These are phyloP conservation scores for Grosmannia huntii DNA, from an alignment of 2,329 filamentous ascomycete genomes.

Conservation along the genomic window DNA sequence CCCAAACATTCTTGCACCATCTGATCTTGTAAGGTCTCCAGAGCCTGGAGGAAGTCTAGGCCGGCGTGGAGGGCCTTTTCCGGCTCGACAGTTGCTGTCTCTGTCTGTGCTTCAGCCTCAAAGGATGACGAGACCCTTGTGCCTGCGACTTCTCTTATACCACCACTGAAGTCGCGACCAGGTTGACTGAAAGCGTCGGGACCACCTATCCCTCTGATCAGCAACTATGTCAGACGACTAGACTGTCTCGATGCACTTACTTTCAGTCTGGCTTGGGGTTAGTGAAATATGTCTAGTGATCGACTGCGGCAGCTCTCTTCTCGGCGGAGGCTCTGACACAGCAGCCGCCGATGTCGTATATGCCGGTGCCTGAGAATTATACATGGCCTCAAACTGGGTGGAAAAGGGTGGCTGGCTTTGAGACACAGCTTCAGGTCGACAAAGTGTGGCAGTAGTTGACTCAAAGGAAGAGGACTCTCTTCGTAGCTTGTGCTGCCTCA, in stretches of 20 bases:
- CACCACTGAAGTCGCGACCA: not conserved
- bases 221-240: not conserved
- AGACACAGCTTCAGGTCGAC: not conserved
- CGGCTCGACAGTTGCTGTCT: not conserved
- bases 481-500: not conserved
- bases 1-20: slow-evolving; percentile 8
- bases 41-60: slow-evolving; percentile 5
- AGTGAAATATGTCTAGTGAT: slow-evolving; percentile 7
- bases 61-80: not conserved
- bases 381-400: not conserved
- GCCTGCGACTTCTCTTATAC: not conserved
- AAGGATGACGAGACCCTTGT: not conserved
- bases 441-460: not conserved
- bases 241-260: not conserved
- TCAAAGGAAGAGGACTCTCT: slow-evolving; percentile 1
- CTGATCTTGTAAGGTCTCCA: slow-evolving; percentile 1
- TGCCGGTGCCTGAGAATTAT: not conserved
- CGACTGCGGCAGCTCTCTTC: slow-evolving; percentile 7
- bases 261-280: slow-evolving; percentile 2
- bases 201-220: not conserved
- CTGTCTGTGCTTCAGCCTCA: slow-evolving; percentile 7
- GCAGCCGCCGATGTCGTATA: not conserved
- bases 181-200: not conserved
- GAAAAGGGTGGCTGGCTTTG: not conserved
- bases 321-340: slow-evolving; percentile 7